These are phyloP conservation scores for Melanogaster broomeanus DNA, from an alignment of 768 basidiomycete species.

Conservation along the genomic window DNA sequence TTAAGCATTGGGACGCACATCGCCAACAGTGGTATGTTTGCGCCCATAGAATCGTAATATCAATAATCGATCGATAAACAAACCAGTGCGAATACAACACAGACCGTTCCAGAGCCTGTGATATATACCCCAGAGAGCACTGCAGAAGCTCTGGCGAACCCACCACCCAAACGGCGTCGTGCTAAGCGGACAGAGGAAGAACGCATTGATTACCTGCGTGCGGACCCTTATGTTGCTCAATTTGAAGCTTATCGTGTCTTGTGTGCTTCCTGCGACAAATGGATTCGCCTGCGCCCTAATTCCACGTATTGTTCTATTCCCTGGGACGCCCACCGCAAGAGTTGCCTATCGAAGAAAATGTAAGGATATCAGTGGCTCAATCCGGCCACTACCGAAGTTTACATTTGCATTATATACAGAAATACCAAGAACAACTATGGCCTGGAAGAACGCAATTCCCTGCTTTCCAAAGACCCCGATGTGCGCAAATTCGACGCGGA, in stretches of 20 bases:
- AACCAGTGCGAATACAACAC: slow-evolving; percentile 32
- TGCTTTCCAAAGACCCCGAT: slow-evolving; percentile 65
- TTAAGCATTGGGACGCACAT: slow-evolving; percentile 72
- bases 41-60: slow-evolving; percentile 2
- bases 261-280: slow-evolving; percentile 80
- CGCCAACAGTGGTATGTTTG: slow-evolving; percentile 54
- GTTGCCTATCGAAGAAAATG: slow-evolving; percentile 79
- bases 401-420: slow-evolving; percentile 14
- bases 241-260: slow-evolving; percentile 81
- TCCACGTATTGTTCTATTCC: slow-evolving; percentile 88
- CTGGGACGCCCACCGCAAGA: slow-evolving; percentile 85
- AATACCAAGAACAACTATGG: slow-evolving; percentile 56
- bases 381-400: slow-evolving; percentile 8
- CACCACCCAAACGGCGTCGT: slow-evolving; percentile 63
- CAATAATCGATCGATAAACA: slow-evolving; percentile 7
- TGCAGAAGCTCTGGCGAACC: slow-evolving; percentile 44
- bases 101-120: slow-evolving; percentile 36
- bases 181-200: slow-evolving; percentile 80
- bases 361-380: slow-evolving; percentile 33
- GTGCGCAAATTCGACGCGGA: slow-evolving; percentile 78
- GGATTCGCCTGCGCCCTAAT: slow-evolving; percentile 84
- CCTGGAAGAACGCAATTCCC: slow-evolving; percentile 57
- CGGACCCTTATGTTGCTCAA: slow-evolving; percentile 76
- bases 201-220: slow-evolving; percentile 65
- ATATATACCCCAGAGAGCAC: slow-evolving; percentile 46